Evolutionary conservation across 225 moss, liverwort and hornwort species (phyloP).

Genomic region (Pseudoscleropodium purum): DNA sequence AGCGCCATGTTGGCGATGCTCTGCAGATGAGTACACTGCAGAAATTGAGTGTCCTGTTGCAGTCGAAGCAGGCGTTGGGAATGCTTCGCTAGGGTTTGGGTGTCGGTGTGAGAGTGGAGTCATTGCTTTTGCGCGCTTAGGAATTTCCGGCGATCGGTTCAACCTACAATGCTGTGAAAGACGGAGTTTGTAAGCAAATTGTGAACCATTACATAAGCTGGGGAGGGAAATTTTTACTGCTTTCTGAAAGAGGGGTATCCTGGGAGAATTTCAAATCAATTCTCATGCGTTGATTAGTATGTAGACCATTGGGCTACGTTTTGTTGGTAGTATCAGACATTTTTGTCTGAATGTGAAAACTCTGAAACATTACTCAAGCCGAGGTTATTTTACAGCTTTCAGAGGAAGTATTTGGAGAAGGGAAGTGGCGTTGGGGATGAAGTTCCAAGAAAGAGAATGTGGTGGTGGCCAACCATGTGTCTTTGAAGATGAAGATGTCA

Average conservation of each 20-base stretch:
- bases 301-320: not conserved
- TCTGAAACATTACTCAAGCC: not conserved
- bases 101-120: not conserved
- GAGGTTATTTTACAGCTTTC: not conserved
- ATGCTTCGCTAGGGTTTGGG: not conserved
- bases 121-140: not conserved
- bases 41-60: not conserved
- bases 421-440: not conserved
- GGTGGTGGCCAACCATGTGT: not conserved
- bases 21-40: not conserved
- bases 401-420: not conserved
- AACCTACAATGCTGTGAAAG: not conserved
- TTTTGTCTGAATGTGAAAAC: not conserved
- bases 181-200: not conserved
- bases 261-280: not conserved
- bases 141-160: not conserved
- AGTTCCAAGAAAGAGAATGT: not conserved
- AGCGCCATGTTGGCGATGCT: not conserved
- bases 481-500: not conserved
- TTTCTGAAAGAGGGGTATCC: not conserved
- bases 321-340: not conserved
- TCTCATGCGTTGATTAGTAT: not conserved
- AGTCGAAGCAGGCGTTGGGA: not conserved
- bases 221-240: too few relatives aligned
- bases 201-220: not conserved